Evolutionary conservation across 176 grass and related monocot genomes (phyloP).

Genomic region (Luzula sylvatica): DNA sequence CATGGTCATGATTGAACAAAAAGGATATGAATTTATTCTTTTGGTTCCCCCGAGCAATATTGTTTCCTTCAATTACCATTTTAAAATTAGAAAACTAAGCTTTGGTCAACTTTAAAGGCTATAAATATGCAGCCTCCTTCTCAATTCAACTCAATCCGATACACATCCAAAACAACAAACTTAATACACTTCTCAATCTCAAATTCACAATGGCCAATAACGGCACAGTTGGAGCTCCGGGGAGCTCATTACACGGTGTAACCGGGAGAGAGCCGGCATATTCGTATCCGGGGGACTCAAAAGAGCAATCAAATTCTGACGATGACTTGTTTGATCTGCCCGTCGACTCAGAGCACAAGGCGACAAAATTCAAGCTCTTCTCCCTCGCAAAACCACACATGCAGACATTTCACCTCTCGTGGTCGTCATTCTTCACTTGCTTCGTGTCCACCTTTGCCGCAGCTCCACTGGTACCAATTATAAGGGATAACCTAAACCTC

Average conservation of each 20-base stretch:
- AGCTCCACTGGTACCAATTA: conserved; percentile 65
- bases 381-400: conserved; percentile 67
- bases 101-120: background rate
- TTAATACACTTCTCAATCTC: background rate
- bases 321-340: conserved; percentile 35
- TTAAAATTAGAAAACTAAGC: background rate
- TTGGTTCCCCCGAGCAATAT: background rate
- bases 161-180: background rate
- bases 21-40: background rate
- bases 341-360: conserved; percentile 90
- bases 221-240: conserved; percentile 26
- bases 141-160: background rate
- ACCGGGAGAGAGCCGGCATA: conserved; percentile 47
- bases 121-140: background rate
- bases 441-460: conserved; percentile 86
- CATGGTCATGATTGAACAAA: background rate
- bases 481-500: conserved; percentile 62
- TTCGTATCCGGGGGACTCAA: conserved; percentile 29
- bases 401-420: conserved; percentile 84
- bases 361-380: conserved; percentile 40
- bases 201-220: background rate
- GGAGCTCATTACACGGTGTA: conserved; percentile 54
- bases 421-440: conserved; percentile 92
- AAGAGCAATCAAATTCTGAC: background rate
- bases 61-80: conserved; percentile 1